Evolutionary conservation across 345 rosid genomes (phyloP), one percentile per base, ranked within the genome.

Genomic region (Ailanthus altissimus): DNA sequence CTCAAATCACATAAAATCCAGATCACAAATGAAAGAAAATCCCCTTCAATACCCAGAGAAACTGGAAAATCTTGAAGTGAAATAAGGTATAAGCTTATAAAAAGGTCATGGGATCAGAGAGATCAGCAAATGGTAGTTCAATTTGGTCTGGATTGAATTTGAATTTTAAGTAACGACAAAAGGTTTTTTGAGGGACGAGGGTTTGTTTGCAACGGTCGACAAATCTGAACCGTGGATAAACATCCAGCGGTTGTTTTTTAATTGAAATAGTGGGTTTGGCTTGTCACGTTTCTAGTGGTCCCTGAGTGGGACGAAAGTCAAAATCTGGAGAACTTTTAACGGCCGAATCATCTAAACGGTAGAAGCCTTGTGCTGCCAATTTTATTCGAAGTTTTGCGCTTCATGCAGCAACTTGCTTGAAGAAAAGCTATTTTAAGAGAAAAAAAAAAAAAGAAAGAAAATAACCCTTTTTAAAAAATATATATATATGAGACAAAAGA

Each of bases 191-290:
- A 9, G 40, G 45, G 4, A 40, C 32, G 43, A 62, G 53, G 32
- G 16, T 62, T 78, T 74, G 67, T 58, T 60, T 42, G 5, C 58
- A 91, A 91, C 94, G 93, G 90, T 85, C 91, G 78, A 78, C 15
- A 65, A 51, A 88, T 84, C 65, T 74, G 46, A n/a, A 47, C 85
- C 89, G 85, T 86, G 20, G 67, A 75, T 73, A 43, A 23, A 21
- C 76, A 86, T 87, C 90, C 59, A 61, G 86, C 87, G 87, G 85
- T 54, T 12, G 0, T 0, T 1, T 0, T 75, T 67, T 28, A 80
- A 45, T 47, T 12, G 47, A 85, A 90, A 90, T 90, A 90, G 90
- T 88, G 81, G 74, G 57, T 75, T 72, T 59, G 69, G 63, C 18
- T 5, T 36, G 47, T 36, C 46, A 69, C 15, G 36, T 20, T 5